These are phyloP conservation scores for Phialocephala subalpina DNA, from an alignment of 2,329 filamentous ascomycete genomes.

Conservation along the genomic window DNA sequence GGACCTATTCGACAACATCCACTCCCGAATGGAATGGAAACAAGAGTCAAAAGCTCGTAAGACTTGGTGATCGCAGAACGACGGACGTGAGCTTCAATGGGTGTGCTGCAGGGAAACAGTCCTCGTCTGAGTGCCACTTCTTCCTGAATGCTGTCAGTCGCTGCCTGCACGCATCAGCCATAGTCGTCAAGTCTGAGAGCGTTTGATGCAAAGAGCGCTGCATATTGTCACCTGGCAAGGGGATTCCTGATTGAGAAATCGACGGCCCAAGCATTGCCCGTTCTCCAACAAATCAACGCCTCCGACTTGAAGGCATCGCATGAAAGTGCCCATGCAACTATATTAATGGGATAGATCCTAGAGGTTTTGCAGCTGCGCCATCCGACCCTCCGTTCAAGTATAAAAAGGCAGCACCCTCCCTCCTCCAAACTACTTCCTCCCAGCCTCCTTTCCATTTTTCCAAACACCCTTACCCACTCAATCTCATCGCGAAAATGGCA, in stretches of 20 bases:
- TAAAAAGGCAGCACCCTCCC: slow-evolving; percentile 26
- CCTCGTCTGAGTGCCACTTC: slow-evolving; percentile 17
- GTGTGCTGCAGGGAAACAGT: slow-evolving; percentile 18
- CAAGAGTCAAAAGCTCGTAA: slow-evolving; percentile 27
- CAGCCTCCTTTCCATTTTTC: slow-evolving; percentile 28
- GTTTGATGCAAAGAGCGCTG: slow-evolving; percentile 30
- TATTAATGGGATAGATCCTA: slow-evolving; percentile 26
- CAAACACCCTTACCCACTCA: slow-evolving; percentile 19
- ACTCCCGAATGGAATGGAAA: slow-evolving; percentile 22
- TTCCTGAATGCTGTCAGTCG: slow-evolving; percentile 25
- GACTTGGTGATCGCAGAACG: slow-evolving; percentile 26
- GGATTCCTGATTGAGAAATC: slow-evolving; percentile 30
- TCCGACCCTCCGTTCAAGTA: slow-evolving; percentile 32
- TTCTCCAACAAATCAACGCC: slow-evolving; percentile 27
- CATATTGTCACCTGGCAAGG: slow-evolving; percentile 26
- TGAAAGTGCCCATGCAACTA: slow-evolving; percentile 23
- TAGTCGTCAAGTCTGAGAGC: slow-evolving; percentile 23
- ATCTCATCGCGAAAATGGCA: slow-evolving; percentile 28
- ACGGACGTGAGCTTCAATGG: slow-evolving; percentile 16
- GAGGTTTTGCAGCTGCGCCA: slow-evolving; percentile 30
- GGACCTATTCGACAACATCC: slow-evolving; percentile 25
- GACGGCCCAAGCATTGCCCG: slow-evolving; percentile 25
- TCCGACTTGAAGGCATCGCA: slow-evolving; percentile 28
- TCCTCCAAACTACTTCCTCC: slow-evolving; percentile 29
- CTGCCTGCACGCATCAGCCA: slow-evolving; percentile 19